Conservation (phyloP, 805 yeast genomes). For the Middelhovenomyces tepae region DNA sequence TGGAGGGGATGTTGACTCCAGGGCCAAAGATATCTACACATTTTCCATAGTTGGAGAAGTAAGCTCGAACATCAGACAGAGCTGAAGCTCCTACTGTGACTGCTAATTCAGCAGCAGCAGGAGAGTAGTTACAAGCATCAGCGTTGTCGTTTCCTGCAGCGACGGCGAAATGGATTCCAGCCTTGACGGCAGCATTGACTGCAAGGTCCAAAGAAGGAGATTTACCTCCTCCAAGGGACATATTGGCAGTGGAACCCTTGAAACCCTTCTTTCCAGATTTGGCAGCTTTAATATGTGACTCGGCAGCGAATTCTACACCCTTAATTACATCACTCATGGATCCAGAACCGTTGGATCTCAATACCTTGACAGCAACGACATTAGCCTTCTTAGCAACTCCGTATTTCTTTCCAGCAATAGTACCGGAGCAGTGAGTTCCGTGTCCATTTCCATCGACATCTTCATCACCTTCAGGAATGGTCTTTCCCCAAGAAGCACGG, state of each 20-base stretch:
- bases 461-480: constrained; percentile 40
- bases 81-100: constrained; percentile 46
- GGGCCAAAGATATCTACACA: constrained; percentile 49
- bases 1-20: constrained; percentile 47
- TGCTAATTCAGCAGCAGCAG: constrained; percentile 47
- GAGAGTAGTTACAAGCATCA: constrained; percentile 53
- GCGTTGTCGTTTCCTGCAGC: constrained; percentile 58
- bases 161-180: constrained; percentile 51
- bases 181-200: constrained; percentile 48
- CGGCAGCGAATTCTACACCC: constrained; percentile 54
- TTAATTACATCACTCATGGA: constrained; percentile 52
- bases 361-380: constrained; percentile 52
- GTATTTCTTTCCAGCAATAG: constrained; percentile 47
- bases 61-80: constrained; percentile 37
- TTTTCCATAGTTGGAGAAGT: constrained; percentile 46
- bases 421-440: constrained; percentile 63
- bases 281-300: constrained; percentile 37
- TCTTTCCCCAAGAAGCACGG: constrained; percentile 53
- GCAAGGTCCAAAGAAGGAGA: constrained; percentile 49
- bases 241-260: constrained; percentile 54
- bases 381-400: constrained; percentile 56
- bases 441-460: constrained; percentile 54
- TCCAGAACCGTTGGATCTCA: constrained; percentile 52
- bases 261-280: constrained; percentile 35
- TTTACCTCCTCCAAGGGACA: constrained; percentile 54